Conservation (phyloP, 495 filamentous ascomycete species). For the Tuber brumale region DNA sequence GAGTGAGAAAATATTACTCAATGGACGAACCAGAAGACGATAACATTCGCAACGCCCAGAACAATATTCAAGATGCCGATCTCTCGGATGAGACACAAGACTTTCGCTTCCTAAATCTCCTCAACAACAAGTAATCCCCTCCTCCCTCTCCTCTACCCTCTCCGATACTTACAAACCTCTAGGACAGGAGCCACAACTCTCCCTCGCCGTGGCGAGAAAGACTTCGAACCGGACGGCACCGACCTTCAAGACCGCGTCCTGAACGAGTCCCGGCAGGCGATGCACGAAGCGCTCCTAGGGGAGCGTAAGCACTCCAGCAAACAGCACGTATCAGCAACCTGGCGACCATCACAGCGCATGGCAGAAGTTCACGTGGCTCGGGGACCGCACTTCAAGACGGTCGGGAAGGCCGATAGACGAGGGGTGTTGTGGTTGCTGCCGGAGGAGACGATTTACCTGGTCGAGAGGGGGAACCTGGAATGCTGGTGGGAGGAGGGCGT, state of each 20-base stretch:
- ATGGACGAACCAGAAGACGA: constrained; percentile 40
- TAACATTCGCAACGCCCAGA: constrained; percentile 23
- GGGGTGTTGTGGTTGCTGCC: constrained; percentile 74
- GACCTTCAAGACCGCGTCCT: constrained; percentile 67
- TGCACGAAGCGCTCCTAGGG: constrained; percentile 69
- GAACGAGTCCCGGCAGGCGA: constrained; percentile 72
- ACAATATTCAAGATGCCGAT: constrained; percentile 52
- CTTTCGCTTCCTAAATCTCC: constrained; percentile 63
- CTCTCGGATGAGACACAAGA: constrained; percentile 80
- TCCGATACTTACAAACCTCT: constrained; percentile 1
- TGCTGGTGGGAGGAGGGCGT: constrained; percentile 67
- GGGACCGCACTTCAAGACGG: constrained; percentile 53
- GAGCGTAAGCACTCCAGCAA: constrained; percentile 35
- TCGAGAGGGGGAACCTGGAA: constrained; percentile 81
- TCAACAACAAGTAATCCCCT: constrained; percentile 32
- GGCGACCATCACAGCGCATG: constrained; percentile 37
- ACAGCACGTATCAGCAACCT: constrained; percentile 35
- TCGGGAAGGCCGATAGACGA: constrained; percentile 54
- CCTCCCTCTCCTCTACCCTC: not conserved
- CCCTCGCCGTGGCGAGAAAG: constrained; percentile 82
- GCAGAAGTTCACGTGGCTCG: constrained; percentile 46
- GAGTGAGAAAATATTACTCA: not conserved
- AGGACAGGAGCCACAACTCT: constrained; percentile 46
- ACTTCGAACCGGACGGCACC: constrained; percentile 91
- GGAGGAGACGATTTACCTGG: constrained; percentile 80